phyloP scores from a whole-genome alignment of 2,329 filamentous ascomycete species.

The Hypocreales sp. region DNA sequence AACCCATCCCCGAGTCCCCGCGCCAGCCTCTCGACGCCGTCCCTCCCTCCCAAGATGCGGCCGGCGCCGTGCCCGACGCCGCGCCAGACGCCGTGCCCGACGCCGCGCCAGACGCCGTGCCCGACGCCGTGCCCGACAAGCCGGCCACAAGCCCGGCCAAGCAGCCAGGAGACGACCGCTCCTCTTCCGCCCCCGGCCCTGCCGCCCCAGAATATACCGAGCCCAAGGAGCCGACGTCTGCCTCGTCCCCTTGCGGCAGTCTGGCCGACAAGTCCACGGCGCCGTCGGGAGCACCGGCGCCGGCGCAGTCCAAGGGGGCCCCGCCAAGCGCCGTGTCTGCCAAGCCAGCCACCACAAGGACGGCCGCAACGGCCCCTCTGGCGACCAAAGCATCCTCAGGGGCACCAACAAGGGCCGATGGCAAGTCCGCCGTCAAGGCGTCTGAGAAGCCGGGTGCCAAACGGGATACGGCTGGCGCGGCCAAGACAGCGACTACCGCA shows the following conservation, averaged over 20 bases:
- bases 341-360: constrained; percentile 6
- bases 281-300: constrained; percentile 8
- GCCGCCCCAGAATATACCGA: too few relatives aligned
- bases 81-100: too few relatives aligned
- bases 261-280: constrained; percentile 14
- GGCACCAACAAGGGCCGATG: constrained; percentile 9
- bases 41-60: constrained; percentile 1
- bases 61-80: too few relatives aligned
- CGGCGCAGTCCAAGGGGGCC: too few relatives aligned
- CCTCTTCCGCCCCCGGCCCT: constrained; percentile 14
- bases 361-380: constrained; percentile 4
- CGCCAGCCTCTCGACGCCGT: constrained; percentile 8
- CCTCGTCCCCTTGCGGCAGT: too few relatives aligned
- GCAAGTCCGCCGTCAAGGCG: too few relatives aligned
- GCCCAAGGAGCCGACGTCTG: too few relatives aligned
- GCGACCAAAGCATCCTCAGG: constrained; percentile 1
- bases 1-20: constrained; percentile 27
- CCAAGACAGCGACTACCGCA: constrained; percentile 11
- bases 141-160: constrained; percentile 25
- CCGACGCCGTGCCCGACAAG: constrained; percentile 14
- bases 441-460: constrained; percentile 12
- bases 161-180: constrained; percentile 21
- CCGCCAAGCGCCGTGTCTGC: too few relatives aligned
- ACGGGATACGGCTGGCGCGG: constrained; percentile 16
- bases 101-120: too few relatives aligned